Evolutionary conservation across 192 early-diverging fungal genomes (phyloP).

Genomic region (Coemansia furcata): DNA sequence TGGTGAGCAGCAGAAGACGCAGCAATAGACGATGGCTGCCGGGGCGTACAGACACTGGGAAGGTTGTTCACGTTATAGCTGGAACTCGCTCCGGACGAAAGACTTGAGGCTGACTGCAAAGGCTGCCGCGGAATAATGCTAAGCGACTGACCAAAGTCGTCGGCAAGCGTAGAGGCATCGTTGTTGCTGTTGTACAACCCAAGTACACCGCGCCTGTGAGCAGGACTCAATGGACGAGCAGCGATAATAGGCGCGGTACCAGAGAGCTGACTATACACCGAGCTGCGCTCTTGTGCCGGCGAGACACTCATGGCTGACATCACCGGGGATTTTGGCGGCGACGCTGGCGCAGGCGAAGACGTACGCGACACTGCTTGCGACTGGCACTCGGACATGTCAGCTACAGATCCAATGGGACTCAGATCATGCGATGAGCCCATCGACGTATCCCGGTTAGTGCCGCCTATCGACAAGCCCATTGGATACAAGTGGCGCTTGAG

Average conservation of each 20-base stretch:
- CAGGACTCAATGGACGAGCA: conserved; percentile 32
- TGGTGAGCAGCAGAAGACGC: conserved; percentile 5
- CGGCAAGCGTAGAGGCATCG: conserved; percentile 27
- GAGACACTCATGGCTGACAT: conserved; percentile 22
- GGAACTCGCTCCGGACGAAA: conserved; percentile 46
- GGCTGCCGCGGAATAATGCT: conserved; percentile 25
- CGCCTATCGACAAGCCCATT: conserved; percentile 44
- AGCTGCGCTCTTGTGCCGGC: conserved; percentile 26
- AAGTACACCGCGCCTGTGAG: conserved; percentile 43
- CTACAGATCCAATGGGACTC: conserved; percentile 22
- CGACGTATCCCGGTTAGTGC: conserved; percentile 20
- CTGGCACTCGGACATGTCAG: conserved; percentile 15
- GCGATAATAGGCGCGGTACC: neutral
- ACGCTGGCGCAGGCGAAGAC: conserved; percentile 14
- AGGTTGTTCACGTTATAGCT: conserved; percentile 38
- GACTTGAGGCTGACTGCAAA: conserved; percentile 35
- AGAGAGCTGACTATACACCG: conserved; percentile 33
- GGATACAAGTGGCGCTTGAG: conserved; percentile 51
- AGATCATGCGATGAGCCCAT: conserved; percentile 38
- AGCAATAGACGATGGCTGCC: conserved; percentile 18
- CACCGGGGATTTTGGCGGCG: conserved; percentile 27
- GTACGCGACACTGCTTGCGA: conserved; percentile 27
- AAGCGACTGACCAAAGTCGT: conserved; percentile 42
- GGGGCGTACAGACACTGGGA: conserved; percentile 15
- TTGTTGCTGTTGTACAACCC: conserved; percentile 33